Evolutionary conservation across 208 protist genomes (phyloP).

Genomic region (Trypanosoma caninum): DNA sequence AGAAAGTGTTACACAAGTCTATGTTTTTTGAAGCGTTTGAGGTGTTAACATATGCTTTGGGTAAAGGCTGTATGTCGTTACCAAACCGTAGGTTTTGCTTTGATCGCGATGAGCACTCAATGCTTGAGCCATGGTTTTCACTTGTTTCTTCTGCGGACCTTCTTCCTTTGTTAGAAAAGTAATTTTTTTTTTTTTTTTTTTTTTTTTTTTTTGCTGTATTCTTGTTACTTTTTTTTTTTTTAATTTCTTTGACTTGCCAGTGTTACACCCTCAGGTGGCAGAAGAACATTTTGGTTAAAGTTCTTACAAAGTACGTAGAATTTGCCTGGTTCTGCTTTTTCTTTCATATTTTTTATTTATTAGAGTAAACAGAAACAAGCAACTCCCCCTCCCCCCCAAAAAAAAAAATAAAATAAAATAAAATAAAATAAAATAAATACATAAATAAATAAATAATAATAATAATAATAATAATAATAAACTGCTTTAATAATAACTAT

Average conservation of each 20-base stretch:
- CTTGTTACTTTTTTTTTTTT: background rate
- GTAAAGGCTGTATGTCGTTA: slow-evolving; percentile 20
- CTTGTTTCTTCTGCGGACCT: slow-evolving; percentile 15
- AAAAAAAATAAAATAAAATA: background rate
- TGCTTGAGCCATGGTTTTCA: slow-evolving; percentile 40
- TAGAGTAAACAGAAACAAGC: too few relatives aligned
- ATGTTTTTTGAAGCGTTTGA: slow-evolving; percentile 25
- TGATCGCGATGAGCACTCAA: slow-evolving; percentile 31
- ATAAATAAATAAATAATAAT: background rate
- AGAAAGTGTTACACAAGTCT: slow-evolving; percentile 1
- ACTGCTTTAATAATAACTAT: background rate
- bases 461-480: background rate
- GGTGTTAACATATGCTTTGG: slow-evolving; percentile 16
- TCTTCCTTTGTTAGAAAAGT: background rate
- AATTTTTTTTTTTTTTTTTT: background rate
- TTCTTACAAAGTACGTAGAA: background rate
- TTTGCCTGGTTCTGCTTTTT: background rate
- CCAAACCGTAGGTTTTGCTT: slow-evolving; percentile 22
- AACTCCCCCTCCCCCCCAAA: too few relatives aligned
- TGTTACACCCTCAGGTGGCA: too few relatives aligned
- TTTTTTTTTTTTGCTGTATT: background rate
- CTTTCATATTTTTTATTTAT: too few relatives aligned
- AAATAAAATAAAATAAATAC: background rate
- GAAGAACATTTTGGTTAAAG: too few relatives aligned
- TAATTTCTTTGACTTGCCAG: background rate